Conservation (phyloP, 192 early-diverging fungal genomes). For the Backusella macrospora region DNA sequence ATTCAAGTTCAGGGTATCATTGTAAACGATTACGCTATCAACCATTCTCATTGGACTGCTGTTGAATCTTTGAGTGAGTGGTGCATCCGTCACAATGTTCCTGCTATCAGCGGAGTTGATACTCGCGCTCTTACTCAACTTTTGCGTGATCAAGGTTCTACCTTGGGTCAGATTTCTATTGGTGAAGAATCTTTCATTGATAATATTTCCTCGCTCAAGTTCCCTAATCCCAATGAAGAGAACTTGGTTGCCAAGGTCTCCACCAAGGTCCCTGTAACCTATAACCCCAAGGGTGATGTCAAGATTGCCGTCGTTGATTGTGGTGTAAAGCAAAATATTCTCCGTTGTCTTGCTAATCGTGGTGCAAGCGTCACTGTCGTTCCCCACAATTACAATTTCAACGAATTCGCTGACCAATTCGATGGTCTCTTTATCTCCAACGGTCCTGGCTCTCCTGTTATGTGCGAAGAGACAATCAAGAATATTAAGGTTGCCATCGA, state of each 20-base stretch:
- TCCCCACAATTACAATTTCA: constrained; percentile 84
- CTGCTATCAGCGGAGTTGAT: constrained; percentile 90
- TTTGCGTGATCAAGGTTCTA: constrained; percentile 85
- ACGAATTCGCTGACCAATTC: constrained; percentile 59
- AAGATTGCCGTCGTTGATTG: constrained; percentile 89
- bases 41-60: constrained; percentile 95
- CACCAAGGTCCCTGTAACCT: constrained; percentile 63
- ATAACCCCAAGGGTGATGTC: constrained; percentile 79
- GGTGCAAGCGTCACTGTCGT: constrained; percentile 84
- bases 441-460: constrained; percentile 84
- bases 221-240: constrained; percentile 71
- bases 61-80: constrained; percentile 87
- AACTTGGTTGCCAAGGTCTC: constrained; percentile 85
- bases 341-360: constrained; percentile 77
- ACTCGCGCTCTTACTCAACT: constrained; percentile 88
- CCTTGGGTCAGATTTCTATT: constrained; percentile 75
- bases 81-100: constrained; percentile 82
- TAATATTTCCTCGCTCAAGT: constrained; percentile 41
- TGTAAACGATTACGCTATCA: constrained; percentile 88
- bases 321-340: constrained; percentile 93
- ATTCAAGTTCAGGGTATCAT: constrained; percentile 90
- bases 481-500: constrained; percentile 69
- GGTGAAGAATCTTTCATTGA: constrained; percentile 53
- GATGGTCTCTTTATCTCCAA: constrained; percentile 95
- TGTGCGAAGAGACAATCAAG: constrained; percentile 66